Percentiles rank a stretch among this genome's conserved stretches.
phyloP scores from a whole-genome alignment of 2,329 filamentous ascomycete species.

The Lasiodiplodia citricola region DNA sequence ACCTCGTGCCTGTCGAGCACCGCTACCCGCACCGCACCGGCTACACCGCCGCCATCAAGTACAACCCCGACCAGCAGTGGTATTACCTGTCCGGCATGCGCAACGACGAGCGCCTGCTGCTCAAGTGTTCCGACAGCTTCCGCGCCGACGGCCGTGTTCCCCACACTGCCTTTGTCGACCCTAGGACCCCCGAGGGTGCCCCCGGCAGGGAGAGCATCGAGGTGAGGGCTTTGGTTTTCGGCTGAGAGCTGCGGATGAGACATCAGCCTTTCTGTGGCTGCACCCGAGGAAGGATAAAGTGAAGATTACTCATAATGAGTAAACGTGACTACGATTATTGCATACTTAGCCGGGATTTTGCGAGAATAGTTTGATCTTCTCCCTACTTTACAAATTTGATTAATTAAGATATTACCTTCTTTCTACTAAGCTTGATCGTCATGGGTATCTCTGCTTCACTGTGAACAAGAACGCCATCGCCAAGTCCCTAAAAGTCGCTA shows the following conservation, averaged over 20 bases:
- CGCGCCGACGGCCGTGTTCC: conserved; percentile 50
- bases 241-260: conserved; percentile 36
- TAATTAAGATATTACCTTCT: background rate
- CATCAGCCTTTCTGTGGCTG: background rate
- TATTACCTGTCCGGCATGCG: conserved; percentile 82
- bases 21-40: conserved; percentile 73
- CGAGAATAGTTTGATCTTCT: background rate
- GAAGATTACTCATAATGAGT: background rate
- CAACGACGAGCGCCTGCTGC: conserved; percentile 71
- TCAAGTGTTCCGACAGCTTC: conserved; percentile 80
- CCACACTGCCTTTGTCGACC: conserved; percentile 70
- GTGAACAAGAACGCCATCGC: too few relatives aligned
- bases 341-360: background rate
- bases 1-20: conserved; percentile 75
- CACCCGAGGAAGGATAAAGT: too few relatives aligned
- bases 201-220: conserved; percentile 86
- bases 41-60: conserved; percentile 73
- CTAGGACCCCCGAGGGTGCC: conserved; percentile 71
- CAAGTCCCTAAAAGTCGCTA: too few relatives aligned
- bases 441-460: background rate
- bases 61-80: conserved; percentile 71
- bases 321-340: background rate
- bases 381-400: background rate
- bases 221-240: conserved; percentile 84
- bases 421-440: background rate